Evolutionary conservation across 2,329 filamentous ascomycete species (phyloP), one percentile per base, ranked within the genome.

Genomic region (Chaetomium strumarium): DNA sequence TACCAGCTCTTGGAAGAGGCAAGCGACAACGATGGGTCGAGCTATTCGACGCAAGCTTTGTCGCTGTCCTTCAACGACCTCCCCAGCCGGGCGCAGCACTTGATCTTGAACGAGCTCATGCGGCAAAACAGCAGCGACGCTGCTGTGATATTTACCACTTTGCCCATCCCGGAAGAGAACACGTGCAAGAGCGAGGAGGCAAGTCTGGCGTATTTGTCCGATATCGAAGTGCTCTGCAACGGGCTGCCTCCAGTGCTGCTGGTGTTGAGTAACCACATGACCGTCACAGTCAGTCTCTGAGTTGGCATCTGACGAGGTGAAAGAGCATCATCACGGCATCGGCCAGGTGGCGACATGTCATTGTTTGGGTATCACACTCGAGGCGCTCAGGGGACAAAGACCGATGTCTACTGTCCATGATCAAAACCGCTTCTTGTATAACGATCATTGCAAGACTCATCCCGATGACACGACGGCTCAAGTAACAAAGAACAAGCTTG

Each of bases 181-280:
- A 95, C 88, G 0, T 83, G 82, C 63, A 72, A 78, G 53, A 86
- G 84, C 56, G 86, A 89, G 66, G 72, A 74, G 38, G 82, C 86
- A 16, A 88, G 86, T 61, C 72, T 88, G 52, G 79, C 79, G 56
- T 95, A 93, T 67, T 73, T 95, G 44, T 84, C 80, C 46, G 86
- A 90, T 67, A 74, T 92, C 55, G 87, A 93, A 67, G 80, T 93
- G 2, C 70, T 95, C 53, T 92, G 86, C 67, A 80, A 85, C 62
- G 85, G 81, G 11, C 71, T 92, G 56, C 88, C 89, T 29, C 89
- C 90, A 1, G 81, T 83, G 42, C 67, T 95, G 62, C 72, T 95
- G 67, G 86, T 95, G 37, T 79, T 95, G 69, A 90, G 86, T 68
- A 95, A 95, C 68, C 90, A 84, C 63, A 90, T 95, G 86, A 95